Evolutionary conservation across 176 grass and related monocot species (phyloP).

Genomic region (Triticum turgidum): DNA sequence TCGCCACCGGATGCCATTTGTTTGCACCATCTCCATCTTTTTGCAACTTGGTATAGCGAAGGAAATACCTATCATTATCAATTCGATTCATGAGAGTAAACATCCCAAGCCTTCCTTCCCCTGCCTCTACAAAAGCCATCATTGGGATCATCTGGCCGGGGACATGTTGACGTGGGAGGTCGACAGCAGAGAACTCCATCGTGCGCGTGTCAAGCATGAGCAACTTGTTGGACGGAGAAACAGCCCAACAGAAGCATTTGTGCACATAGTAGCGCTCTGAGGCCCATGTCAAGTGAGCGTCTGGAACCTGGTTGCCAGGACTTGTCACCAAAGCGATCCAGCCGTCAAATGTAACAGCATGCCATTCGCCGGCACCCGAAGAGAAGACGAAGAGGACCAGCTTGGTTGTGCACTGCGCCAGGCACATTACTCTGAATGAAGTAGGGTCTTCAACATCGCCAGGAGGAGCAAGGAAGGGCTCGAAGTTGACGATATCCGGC

Average conservation of each 20-base stretch:
- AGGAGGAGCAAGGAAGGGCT: constrained; percentile 20
- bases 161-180: neutral
- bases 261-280: neutral
- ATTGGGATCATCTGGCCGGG: neutral
- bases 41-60: neutral
- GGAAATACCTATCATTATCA: neutral
- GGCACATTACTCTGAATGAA: constrained; percentile 19
- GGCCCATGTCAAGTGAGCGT: neutral
- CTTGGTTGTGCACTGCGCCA: neutral
- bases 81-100: neutral
- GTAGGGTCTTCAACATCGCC: neutral
- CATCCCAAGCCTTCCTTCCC: constrained; percentile 2
- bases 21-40: neutral
- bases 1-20: neutral
- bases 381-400: constrained; percentile 14
- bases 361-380: neutral
- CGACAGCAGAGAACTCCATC: constrained; percentile 15
- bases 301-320: neutral
- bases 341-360: neutral
- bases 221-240: neutral
- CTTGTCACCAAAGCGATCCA: neutral
- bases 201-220: neutral
- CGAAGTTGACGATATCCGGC: neutral
- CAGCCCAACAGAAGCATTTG: constrained; percentile 13
- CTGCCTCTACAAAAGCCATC: constrained; percentile 11